phyloP scores from a whole-genome alignment of 345 rosid species.

The Erodium maritimum region DNA sequence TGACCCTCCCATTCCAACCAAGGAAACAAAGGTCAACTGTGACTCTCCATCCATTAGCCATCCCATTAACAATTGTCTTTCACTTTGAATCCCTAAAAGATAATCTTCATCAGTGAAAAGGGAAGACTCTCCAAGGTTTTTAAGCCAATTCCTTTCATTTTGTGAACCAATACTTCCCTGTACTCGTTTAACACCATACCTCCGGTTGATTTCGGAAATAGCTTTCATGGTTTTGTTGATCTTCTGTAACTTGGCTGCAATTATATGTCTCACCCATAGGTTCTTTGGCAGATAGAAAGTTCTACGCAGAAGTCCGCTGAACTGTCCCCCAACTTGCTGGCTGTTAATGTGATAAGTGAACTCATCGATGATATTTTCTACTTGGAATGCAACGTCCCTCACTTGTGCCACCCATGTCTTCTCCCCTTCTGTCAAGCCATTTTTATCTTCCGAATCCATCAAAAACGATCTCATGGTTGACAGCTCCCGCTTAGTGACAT shows the following conservation, averaged over 20 bases:
- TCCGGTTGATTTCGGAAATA: constrained; percentile 18
- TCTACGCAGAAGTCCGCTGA: constrained; percentile 3
- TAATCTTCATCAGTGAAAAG: constrained; percentile 21
- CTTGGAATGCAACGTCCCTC: constrained; percentile 20
- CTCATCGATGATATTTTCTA: constrained; percentile 29
- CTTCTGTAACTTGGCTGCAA: constrained; percentile 16
- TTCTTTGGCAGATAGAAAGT: constrained; percentile 13
- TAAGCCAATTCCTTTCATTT: constrained; percentile 6
- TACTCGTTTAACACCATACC: constrained; percentile 13
- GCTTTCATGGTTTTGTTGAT: constrained; percentile 15
- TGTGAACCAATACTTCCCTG: background rate
- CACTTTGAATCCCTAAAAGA: constrained; percentile 28
- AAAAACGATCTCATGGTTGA: constrained; percentile 25
- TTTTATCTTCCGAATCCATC: constrained; percentile 11
- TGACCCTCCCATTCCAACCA: constrained; percentile 21
- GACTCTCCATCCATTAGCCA: constrained; percentile 6
- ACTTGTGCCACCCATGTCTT: constrained; percentile 17
- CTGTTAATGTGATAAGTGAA: constrained; percentile 15
- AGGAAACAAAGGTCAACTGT: constrained; percentile 1
- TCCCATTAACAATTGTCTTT: constrained; percentile 11
- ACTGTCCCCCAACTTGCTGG: constrained; percentile 1
- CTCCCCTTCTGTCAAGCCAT: constrained; percentile 6
- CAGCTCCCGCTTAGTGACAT: constrained; percentile 23
- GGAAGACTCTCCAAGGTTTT: constrained; percentile 16
- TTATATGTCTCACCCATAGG: constrained; percentile 15